phyloP scores from a whole-genome alignment of 176 grass and related monocot genomes.

The Tillandsia fasciculata region DNA sequence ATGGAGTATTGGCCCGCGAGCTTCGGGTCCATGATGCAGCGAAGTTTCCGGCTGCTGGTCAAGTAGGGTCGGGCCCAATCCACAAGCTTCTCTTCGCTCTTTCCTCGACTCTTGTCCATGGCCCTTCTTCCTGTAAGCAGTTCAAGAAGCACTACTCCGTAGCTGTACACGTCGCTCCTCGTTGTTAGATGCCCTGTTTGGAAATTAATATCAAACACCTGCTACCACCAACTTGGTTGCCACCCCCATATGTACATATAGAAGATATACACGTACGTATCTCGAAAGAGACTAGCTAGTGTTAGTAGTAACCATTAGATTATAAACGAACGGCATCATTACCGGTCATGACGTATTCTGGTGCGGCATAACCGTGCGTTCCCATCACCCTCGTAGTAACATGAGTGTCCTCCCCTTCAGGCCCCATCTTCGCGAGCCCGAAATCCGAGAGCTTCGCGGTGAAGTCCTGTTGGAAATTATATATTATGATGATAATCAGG shows the following conservation, averaged over 20 bases:
- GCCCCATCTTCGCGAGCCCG: constrained; percentile 86
- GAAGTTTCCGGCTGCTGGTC: constrained; percentile 53
- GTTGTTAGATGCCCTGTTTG: constrained; percentile 58
- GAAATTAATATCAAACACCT: neutral
- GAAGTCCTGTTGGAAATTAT: constrained; percentile 44
- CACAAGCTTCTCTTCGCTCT: constrained; percentile 61
- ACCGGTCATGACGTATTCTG: constrained; percentile 91
- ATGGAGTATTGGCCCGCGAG: constrained; percentile 62
- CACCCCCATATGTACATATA: neutral
- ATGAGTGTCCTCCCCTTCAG: constrained; percentile 83
- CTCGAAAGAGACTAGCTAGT: too few relatives aligned
- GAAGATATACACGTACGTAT: neutral
- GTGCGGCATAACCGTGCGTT: constrained; percentile 87
- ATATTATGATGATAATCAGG: neutral
- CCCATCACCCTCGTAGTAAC: constrained; percentile 97
- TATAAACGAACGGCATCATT: neutral
- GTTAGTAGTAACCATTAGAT: too few relatives aligned
- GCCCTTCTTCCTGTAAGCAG: constrained; percentile 80
- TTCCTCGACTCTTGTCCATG: constrained; percentile 47
- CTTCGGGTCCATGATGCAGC: constrained; percentile 65
- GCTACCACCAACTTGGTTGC: neutral
- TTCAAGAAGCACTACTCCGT: constrained; percentile 79
- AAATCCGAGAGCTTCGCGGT: constrained; percentile 92
- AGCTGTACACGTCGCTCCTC: constrained; percentile 91
- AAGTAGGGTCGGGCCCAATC: constrained; percentile 69